Evolutionary conservation across 176 grass and related monocot genomes (phyloP), one percentile per base, ranked within the genome.

Genomic region (Thalia dealbata): DNA sequence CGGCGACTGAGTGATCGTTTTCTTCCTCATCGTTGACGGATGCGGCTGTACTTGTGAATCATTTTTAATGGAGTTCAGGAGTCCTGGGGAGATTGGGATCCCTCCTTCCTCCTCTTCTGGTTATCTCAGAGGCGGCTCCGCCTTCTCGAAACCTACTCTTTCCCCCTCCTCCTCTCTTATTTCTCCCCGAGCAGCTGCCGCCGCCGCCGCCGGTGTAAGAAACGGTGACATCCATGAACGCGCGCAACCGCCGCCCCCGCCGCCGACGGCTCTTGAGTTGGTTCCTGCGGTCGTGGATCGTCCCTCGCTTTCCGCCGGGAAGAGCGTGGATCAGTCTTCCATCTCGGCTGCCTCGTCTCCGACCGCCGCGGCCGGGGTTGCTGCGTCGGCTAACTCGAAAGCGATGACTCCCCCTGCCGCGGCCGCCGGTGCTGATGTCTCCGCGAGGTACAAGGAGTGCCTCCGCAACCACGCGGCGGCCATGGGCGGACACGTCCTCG

Each of bases 391-490:
- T 18, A 55, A 55, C 48, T 61, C 54, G 10, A 62, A 24, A 21
- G 3, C 72, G 19, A 18, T 71, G 22, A 46, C 35, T 32, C 50
- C 38, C 6, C 12, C 71, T 3, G 1, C 52, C 28, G 14, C 71
- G 44, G 35, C 2, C 15, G 8, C 21, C 21, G 54, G 14, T 2
- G 45, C 10, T 10, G 9, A 26, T 71, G 22, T 69, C 14, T 56
- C 52, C 51, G 46, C 9, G 4, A 86, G 78, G 79, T 96, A 96
- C 88, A 75, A 84, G 23, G 91, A 96, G 61, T 96, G 91, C 85
- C 83, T 91, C 9, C 88, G 88, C 78, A 96, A 96, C 86, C 92
- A 96, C 75, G 92, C 92, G 67, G 88, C 88, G 4, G 72, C 86
- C 44, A 86, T 91, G 21, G 92, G 92, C 64, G 92, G 92, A 58